Evolutionary conservation across 352 stramenopile genomes (phyloP), one percentile per base, ranked within the genome.

Genomic region (Phytophthora aleatoria): DNA sequence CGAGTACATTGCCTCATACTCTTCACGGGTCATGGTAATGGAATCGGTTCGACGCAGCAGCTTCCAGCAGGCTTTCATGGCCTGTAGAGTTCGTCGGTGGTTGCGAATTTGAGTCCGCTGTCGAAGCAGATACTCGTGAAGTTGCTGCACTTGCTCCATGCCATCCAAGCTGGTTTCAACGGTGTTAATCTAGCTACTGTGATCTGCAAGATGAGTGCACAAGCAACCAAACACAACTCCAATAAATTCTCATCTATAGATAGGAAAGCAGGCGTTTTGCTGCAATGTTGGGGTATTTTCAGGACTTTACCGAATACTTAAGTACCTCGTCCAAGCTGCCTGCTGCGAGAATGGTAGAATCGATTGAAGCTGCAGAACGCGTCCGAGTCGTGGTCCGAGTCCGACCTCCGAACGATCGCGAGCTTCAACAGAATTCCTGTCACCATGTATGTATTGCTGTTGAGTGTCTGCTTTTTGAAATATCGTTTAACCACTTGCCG

Each of bases 321-420:
- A 27, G 56, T 33, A 27, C 3, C 38, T 15, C n/a, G 50, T 50
- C 27, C 20, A 61, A 57, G 36, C 28, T 13, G 31, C 10, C 24
- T 59, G 39, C 43, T 57, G 41, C 39, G 43, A 60, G 26, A 52
- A 85, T 85, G 77, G 63, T 48, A 13, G 74, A 81, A 9, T 27
- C 39, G 15, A 56, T 69, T 38, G 76, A 78, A 50, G 66, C 61
- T 24, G 53, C 70, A 33, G 87, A 94, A 64, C 73, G 83, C 13
- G 80, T 94, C 7, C 85, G 90, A 35, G 88, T 96, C 6, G 70
- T 87, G 5, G 77, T 97, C 24, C 86, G 90, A 42, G 86, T 96
- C 28, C 86, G 90, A 1, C 90, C 89, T 9, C 58, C 69, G 8
- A 90, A 96, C 54, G 73, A 85, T n/a, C 79, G 83, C n/a, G 86